Percentiles rank a stretch among this genome's conserved stretches.
Conservation (phyloP, 192 early-diverging fungal species). For the Paraglomus occultum region DNA sequence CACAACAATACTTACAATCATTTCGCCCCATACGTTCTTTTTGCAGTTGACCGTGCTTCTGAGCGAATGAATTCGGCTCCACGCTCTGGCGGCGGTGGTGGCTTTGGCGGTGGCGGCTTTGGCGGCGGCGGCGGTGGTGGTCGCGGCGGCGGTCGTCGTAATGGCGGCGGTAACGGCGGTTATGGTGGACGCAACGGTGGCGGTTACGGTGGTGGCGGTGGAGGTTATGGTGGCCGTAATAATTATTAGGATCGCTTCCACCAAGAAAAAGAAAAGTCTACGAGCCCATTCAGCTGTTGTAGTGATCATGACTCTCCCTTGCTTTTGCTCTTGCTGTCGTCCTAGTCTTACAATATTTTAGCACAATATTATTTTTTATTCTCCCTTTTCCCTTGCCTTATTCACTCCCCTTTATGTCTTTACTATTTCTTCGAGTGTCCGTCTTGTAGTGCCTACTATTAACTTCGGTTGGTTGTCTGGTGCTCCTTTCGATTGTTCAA, state of each 20-base stretch:
- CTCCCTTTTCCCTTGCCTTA: constrained; percentile 18
- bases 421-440: constrained; percentile 8
- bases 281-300: constrained; percentile 5
- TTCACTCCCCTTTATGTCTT: constrained; percentile 16
- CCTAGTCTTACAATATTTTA: neutral
- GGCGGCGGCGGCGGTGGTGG: constrained; percentile 42
- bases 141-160: constrained; percentile 42
- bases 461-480: too few relatives aligned
- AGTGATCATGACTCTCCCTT: neutral
- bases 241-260: constrained; percentile 30
- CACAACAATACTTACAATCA: neutral
- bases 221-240: constrained; percentile 38
- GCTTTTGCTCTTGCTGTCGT: neutral
- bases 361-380: constrained; percentile 5
- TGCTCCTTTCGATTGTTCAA: too few relatives aligned
- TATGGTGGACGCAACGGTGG: constrained; percentile 34
- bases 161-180: constrained; percentile 45
- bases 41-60: constrained; percentile 40
- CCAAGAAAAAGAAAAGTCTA: constrained; percentile 22
- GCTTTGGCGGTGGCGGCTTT: constrained; percentile 35
- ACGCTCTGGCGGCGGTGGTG: constrained; percentile 31
- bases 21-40: neutral
- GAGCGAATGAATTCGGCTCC: constrained; percentile 31
- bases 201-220: constrained; percentile 31
- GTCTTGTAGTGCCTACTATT: neutral